Evolutionary conservation across 169 alveolate genomes (phyloP), one percentile per base, ranked within the genome.

Genomic region (Plasmodium gonderi): DNA sequence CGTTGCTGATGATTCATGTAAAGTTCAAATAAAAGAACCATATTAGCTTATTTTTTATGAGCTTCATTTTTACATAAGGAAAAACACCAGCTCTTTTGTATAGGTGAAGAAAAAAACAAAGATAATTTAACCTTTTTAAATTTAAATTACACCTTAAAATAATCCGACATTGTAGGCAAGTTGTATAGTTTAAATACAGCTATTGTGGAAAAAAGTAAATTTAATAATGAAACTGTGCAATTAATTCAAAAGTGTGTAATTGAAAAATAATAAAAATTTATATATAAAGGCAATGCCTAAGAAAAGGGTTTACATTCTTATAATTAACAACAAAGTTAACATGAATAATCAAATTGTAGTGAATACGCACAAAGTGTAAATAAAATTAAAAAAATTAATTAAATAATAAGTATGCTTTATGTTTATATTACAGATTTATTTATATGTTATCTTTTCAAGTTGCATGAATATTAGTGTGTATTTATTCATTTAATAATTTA

Each of bases 401-500:
- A 14, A n/a, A 36, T 60, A 36, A 60, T 60, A 60, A 74, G 20
- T n/a, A 47, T 5, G 12, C 1, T 11, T 36, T 3, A 74, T 26
- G 8, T n/a, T 74, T 38, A 38, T 74, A 23, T 45, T 47, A 40
- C 14, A 74, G 29, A 11, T 23, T 20, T 74, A 74, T 29, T 40
- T 74, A 47, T 9, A 74, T 26, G 29, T 74, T 74, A 74, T 60
- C 72, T 20, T n/a, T 60, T 17, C 72, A 60, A 60, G 40, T 60
- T 60, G 40, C 72, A 45, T 26, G 36, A 40, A n/a, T 38, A 45
- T n/a, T n/a, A 33, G 38, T 29, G 83, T 44, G 47, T 7, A 38
- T 29, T 11, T 42, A 83, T 29, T 11, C 60, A 83, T 76, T 80
- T 80, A 72, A 83, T 69, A 72, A 40, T 83, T 83, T 45, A 69